Evolutionary conservation across 768 basidiomycete species (phyloP).

Genomic region (Hygrocybe coccinea): DNA sequence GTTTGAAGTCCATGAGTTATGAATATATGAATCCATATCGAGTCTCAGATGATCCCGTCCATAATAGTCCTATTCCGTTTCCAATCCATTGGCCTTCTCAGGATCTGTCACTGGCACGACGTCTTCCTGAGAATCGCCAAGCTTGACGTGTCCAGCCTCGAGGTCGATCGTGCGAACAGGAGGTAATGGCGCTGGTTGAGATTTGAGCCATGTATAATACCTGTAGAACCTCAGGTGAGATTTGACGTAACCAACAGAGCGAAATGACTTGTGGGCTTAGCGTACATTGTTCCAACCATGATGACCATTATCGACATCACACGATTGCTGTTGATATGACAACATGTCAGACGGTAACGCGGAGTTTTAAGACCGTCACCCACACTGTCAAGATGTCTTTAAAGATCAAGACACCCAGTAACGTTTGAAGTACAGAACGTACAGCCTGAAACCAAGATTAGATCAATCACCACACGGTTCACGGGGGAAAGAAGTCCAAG

Average conservation of each 20-base stretch:
- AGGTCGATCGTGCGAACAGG: slow-evolving; percentile 35
- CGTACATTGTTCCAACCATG: slow-evolving; percentile 62
- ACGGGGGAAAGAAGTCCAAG: slow-evolving; percentile 16
- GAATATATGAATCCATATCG: not conserved
- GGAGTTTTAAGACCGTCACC: too few relatives aligned
- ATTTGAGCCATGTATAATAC: slow-evolving; percentile 51
- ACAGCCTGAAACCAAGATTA: slow-evolving; percentile 49
- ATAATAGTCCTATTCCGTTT: too few relatives aligned
- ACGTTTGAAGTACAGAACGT: slow-evolving; percentile 77
- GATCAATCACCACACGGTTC: slow-evolving; percentile 8
- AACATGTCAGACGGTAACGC: not conserved
- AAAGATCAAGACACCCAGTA: slow-evolving; percentile 75
- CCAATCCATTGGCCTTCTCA: not conserved
- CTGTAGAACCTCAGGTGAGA: slow-evolving; percentile 25
- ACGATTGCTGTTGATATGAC: slow-evolving; percentile 45
- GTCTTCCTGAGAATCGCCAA: slow-evolving; percentile 11
- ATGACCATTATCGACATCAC: slow-evolving; percentile 63
- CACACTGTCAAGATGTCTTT: slow-evolving; percentile 63
- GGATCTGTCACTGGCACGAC: not conserved
- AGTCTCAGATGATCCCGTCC: not conserved
- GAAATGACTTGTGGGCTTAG: slow-evolving; percentile 8
- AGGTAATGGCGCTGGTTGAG: slow-evolving; percentile 26
- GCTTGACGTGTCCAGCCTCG: slow-evolving; percentile 29
- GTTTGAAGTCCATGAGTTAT: too few relatives aligned
- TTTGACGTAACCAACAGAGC: slow-evolving; percentile 2